Evolutionary conservation across 345 rosid genomes (phyloP).

Genomic region (Eucalyptus albens): DNA sequence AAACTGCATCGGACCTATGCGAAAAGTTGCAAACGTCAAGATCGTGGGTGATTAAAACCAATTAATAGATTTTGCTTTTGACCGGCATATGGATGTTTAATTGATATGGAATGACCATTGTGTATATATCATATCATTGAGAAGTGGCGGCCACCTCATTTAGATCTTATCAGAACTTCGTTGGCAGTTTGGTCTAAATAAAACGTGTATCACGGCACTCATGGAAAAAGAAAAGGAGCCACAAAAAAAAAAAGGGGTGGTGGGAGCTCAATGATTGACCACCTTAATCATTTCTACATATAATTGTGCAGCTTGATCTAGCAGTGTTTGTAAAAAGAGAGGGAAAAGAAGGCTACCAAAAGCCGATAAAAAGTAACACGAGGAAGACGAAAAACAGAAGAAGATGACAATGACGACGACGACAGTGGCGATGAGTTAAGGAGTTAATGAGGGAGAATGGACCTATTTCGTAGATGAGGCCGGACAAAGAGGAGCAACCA

Average conservation of each 20-base stretch:
- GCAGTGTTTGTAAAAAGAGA: neutral
- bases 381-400: neutral
- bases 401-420: neutral
- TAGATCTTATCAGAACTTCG: neutral
- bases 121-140: neutral
- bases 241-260: neutral
- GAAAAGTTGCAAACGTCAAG: neutral
- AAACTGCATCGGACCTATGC: constrained; percentile 14
- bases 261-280: neutral
- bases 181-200: neutral
- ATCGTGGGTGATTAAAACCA: neutral
- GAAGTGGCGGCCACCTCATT: neutral
- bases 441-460: neutral
- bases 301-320: neutral
- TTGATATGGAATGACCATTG: neutral
- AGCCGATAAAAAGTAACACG: neutral
- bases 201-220: neutral
- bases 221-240: neutral
- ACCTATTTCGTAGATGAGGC: constrained; percentile 5
- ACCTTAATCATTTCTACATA: neutral
- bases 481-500: constrained; percentile 11
- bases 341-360: neutral
- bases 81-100: neutral
- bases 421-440: too few relatives aligned
- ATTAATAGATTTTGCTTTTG: neutral